Evolutionary conservation across 2,329 filamentous ascomycete genomes (phyloP).

Genomic region (Cercospora sp.): DNA sequence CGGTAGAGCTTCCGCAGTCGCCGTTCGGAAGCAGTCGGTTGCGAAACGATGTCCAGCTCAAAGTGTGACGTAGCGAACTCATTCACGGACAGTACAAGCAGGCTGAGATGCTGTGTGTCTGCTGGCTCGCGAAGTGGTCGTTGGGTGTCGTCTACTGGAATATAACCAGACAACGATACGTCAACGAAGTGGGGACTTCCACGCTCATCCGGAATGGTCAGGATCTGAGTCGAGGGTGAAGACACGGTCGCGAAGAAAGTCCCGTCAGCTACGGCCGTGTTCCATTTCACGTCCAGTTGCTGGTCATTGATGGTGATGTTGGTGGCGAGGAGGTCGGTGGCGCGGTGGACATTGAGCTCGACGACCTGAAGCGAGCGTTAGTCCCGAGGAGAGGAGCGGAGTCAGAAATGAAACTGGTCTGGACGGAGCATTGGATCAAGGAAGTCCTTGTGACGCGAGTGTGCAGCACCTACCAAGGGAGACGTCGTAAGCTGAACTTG

Average conservation of each 20-base stretch:
- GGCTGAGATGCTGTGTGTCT: conserved; percentile 17
- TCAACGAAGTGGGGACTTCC: conserved; percentile 20
- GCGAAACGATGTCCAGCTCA: conserved; percentile 19
- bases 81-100: conserved; percentile 18
- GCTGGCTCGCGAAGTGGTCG: conserved; percentile 13
- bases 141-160: conserved; percentile 3
- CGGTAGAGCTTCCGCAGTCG: conserved; percentile 19
- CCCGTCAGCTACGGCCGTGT: conserved; percentile 39
- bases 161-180: conserved; percentile 21
- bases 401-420: conserved; percentile 16
- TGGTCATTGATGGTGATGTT: conserved; percentile 48
- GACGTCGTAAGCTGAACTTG: conserved; percentile 41
- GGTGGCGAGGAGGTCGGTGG: conserved; percentile 41
- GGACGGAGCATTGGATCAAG: conserved; percentile 16
- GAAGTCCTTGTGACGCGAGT: conserved; percentile 35
- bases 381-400: conserved; percentile 28
- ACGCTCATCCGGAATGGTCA: conserved; percentile 23
- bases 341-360: conserved; percentile 44
- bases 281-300: conserved; percentile 46
- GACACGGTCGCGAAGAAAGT: conserved; percentile 37
- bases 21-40: conserved; percentile 9
- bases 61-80: conserved; percentile 12
- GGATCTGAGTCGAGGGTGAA: conserved; percentile 20
- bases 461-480: conserved; percentile 35
- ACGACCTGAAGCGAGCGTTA: conserved; percentile 43